phyloP scores from a whole-genome alignment of 768 basidiomycete species.

The Termitomyces bulborhizus region DNA sequence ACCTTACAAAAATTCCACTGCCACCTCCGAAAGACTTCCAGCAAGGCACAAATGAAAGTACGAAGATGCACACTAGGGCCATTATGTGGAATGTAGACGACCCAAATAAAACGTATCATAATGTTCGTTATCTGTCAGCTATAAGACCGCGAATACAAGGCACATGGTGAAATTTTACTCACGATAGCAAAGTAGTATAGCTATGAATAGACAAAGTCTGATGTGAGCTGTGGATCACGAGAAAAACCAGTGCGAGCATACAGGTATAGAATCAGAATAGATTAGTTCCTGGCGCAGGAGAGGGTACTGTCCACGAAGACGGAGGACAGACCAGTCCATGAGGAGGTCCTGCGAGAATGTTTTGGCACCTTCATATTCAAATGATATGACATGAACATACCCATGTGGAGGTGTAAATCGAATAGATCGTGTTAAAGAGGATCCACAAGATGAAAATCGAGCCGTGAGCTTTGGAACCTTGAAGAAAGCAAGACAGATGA shows the following conservation, averaged over 20 bases:
- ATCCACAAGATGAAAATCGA: conserved; percentile 63
- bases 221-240: neutral
- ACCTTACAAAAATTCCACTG: conserved; percentile 92
- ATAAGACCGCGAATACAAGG: neutral
- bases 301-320: conserved; percentile 45
- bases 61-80: conserved; percentile 47
- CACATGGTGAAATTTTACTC: conserved; percentile 14
- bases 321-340: conserved; percentile 90
- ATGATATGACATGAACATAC: conserved; percentile 32
- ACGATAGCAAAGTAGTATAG: conserved; percentile 79
- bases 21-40: conserved; percentile 77
- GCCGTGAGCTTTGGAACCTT: conserved; percentile 26
- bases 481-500: neutral
- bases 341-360: conserved; percentile 54
- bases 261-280: conserved; percentile 58
- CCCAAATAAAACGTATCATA: conserved; percentile 76
- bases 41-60: conserved; percentile 58
- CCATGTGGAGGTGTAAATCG: conserved; percentile 75
- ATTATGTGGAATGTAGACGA: conserved; percentile 60
- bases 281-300: conserved; percentile 72
- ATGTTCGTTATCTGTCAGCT: conserved; percentile 61
- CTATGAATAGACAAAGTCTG: conserved; percentile 25
- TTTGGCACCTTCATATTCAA: neutral
- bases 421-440: conserved; percentile 53
- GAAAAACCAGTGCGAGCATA: conserved; percentile 25